Conservation (phyloP, 805 yeast species). For the Kazachstania taianensis region DNA sequence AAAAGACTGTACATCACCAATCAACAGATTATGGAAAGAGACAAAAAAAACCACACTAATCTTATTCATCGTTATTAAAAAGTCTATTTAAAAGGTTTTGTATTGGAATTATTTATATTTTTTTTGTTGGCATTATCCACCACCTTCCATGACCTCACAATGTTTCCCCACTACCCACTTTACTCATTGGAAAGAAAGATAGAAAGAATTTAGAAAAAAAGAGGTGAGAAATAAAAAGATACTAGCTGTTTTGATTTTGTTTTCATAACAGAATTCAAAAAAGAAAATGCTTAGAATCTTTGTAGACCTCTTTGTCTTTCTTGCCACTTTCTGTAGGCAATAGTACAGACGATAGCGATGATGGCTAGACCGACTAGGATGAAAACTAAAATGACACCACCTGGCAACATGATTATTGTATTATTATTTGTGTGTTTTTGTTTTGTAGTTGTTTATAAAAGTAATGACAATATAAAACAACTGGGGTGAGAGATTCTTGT, state of each 20-base stretch:
- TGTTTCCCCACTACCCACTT: too few relatives aligned
- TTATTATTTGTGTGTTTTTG: neutral
- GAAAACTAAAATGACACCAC: conserved; percentile 67
- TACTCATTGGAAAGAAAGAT: neutral
- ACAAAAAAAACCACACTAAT: too few relatives aligned
- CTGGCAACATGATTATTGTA: conserved; percentile 44
- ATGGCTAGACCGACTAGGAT: conserved; percentile 30
- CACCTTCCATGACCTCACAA: too few relatives aligned
- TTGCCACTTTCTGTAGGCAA: conserved; percentile 27
- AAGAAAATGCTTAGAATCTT: conserved; percentile 24
- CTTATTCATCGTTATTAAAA: too few relatives aligned
- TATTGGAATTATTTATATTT: too few relatives aligned
- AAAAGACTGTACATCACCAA: neutral
- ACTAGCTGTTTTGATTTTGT: too few relatives aligned
- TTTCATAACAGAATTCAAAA: neutral
- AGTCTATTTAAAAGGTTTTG: too few relatives aligned
- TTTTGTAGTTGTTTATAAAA: neutral
- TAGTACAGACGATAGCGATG: conserved; percentile 24
- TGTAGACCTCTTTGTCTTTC: conserved; percentile 32
- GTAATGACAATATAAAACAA: neutral
- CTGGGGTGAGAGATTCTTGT: neutral
- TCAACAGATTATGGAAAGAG: too few relatives aligned
- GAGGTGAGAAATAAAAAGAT: neutral
- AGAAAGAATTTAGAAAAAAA: too few relatives aligned
- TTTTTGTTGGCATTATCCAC: too few relatives aligned